phyloP scores from a whole-genome alignment of 495 filamentous ascomycete species.

The Penicillium atrosanguineum region DNA sequence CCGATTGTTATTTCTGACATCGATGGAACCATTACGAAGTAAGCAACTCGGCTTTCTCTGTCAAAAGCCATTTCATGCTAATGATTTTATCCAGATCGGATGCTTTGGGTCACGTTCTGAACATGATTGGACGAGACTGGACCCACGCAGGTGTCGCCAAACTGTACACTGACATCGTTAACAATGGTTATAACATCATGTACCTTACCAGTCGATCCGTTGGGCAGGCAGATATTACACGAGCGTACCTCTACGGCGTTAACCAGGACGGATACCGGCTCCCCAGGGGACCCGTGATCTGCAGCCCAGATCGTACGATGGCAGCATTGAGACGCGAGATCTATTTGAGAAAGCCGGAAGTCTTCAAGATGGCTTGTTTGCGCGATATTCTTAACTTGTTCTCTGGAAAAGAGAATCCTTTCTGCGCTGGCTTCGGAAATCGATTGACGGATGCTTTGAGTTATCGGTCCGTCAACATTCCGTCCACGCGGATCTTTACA shows the following conservation, averaged over 20 bases:
- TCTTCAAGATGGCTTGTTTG: conserved; percentile 99
- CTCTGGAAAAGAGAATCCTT: conserved; percentile 72
- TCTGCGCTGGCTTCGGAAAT: conserved; percentile 97
- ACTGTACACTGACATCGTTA: conserved; percentile 90
- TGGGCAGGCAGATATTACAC: conserved; percentile 87
- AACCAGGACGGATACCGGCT: conserved; percentile 82
- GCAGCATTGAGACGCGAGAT: conserved; percentile 92
- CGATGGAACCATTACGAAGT: conserved; percentile 97
- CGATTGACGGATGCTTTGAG: conserved; percentile 93
- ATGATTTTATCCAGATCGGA: conserved; percentile 59
- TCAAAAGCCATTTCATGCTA: conserved; percentile 1
- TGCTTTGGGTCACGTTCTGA: conserved; percentile 93
- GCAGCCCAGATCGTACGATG: conserved; percentile 93
- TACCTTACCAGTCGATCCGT: conserved; percentile 94
- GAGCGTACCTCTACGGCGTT: conserved; percentile 88
- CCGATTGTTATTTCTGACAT: conserved; percentile 98
- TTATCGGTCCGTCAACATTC: conserved; percentile 94
- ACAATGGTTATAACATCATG: conserved; percentile 98
- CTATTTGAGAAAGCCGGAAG: conserved; percentile 93
- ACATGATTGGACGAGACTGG: conserved; percentile 98
- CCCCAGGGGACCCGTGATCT: conserved; percentile 88
- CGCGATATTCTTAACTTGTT: conserved; percentile 91
- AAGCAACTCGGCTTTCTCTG: conserved; percentile 16
- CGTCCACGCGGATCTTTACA: conserved; percentile 90
- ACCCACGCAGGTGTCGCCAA: conserved; percentile 96